Evolutionary conservation across 2,329 filamentous ascomycete species (phyloP), one percentile per base, ranked within the genome.

Genomic region (Daldinia sp.): DNA sequence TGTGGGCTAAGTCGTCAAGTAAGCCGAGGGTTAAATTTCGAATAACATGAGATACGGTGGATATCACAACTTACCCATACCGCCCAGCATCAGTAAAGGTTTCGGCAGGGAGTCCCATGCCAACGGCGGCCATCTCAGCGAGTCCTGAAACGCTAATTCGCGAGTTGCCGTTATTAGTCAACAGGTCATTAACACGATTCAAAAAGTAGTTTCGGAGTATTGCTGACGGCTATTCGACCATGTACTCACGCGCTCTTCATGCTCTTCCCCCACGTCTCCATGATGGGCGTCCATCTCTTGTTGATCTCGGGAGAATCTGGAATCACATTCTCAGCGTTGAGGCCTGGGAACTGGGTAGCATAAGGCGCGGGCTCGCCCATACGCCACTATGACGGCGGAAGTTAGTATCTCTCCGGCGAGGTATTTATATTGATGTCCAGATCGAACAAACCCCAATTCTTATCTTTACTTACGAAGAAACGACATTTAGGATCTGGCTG

Each of bases 401-500:
- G 3, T 50, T 30, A 50, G 23, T 15, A 9, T 17, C 7, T 9
- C 13, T 29, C 15, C 37, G 3, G 17, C 0, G 10, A 41, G 10
- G 23, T 23, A 8, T 4, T 19, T 7, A 3, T n/a, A 13, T 41
- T n/a, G n/a, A n/a, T n/a, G n/a, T n/a, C n/a, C n/a, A n/a, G n/a
- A n/a, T n/a, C n/a, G n/a, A n/a, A n/a, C n/a, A n/a, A n/a, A n/a
- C n/a, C n/a, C n/a, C n/a, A n/a, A n/a, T n/a, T n/a, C 11, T 35
- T 35, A 7, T n/a, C 10, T 3, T 5, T 13, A 50, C 47, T 34
- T 30, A 50, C 47, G 74, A 88, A 88, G 78, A 88, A 88, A 41
- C 85, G 80, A 70, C 85, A 87, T 75, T 88, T 88, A 35, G 85
- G 85, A 59, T 88, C 85, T 0, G 85, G 85, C 25, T 78, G 72